phyloP scores from a whole-genome alignment of 1,284 basidiomycete species.

The Trichosporon inkin region DNA sequence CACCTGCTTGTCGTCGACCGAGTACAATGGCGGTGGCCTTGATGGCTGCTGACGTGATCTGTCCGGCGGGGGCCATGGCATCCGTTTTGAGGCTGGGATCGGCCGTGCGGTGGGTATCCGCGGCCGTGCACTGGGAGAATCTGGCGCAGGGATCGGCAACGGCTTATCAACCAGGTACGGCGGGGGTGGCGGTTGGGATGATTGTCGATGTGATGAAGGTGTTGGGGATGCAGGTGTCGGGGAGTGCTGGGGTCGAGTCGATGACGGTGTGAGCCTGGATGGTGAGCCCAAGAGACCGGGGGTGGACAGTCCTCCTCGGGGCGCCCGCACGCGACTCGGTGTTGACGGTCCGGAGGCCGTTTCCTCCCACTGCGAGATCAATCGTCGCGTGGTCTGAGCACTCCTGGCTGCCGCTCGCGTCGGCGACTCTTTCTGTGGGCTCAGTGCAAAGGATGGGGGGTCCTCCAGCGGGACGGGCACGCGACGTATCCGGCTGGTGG shows the following conservation, averaged over 20 bases:
- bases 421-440: constrained; percentile 9
- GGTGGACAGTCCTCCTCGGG: not conserved
- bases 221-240: not conserved
- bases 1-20: constrained; percentile 6
- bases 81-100: constrained; percentile 20
- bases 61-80: constrained; percentile 15
- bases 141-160: constrained; percentile 31
- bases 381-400: constrained; percentile 26
- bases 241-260: not conserved
- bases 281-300: not conserved
- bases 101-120: constrained; percentile 16
- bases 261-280: not conserved
- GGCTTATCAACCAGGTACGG: constrained; percentile 40
- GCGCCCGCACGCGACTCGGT: constrained; percentile 4
- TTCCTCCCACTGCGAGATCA: constrained; percentile 45
- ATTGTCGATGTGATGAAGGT: not conserved
- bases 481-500: constrained; percentile 24
- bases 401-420: constrained; percentile 25
- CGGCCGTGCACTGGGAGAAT: constrained; percentile 3
- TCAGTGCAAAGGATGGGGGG: constrained; percentile 1
- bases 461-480: constrained; percentile 17
- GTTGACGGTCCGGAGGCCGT: not conserved
- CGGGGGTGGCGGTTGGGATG: constrained; percentile 4
- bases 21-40: constrained; percentile 25
- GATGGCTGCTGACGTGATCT: not conserved